Conservation (phyloP, 2,329 filamentous ascomycete genomes). For the Chrysoporthe cubensis region DNA sequence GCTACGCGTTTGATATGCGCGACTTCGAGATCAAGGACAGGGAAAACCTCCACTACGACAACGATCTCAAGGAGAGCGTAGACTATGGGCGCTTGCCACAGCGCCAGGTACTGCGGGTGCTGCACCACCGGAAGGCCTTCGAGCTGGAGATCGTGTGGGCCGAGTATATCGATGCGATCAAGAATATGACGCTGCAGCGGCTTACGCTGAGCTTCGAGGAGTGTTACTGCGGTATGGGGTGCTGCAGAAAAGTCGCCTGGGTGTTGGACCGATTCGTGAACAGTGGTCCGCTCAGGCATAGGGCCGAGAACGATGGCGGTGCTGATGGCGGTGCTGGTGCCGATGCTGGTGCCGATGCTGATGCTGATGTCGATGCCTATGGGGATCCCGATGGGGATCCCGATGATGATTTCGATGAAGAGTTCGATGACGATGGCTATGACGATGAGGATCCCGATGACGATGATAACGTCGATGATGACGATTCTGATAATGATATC, state of each 20-base stretch:
- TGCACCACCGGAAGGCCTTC: conserved; percentile 11
- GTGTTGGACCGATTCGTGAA: conserved; percentile 10
- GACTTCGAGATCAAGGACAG: conserved; percentile 8
- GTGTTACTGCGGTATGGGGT: conserved; percentile 19
- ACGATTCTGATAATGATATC: no score
- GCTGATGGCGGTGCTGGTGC: neutral
- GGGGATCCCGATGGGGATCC: no score
- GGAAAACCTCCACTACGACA: neutral
- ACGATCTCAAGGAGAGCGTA: neutral
- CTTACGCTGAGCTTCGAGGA: conserved; percentile 18
- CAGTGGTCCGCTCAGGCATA: conserved; percentile 1
- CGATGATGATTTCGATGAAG: no score
- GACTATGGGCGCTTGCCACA: neutral
- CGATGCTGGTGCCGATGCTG: no score
- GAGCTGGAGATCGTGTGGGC: conserved; percentile 10
- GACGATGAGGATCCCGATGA: no score
- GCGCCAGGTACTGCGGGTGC: neutral
- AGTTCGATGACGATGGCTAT: no score
- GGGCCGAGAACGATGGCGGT: neutral
- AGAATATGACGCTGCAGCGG: conserved; percentile 20
- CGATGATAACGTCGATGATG: no score
- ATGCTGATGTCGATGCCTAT: no score
- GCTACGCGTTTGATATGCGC: conserved; percentile 26
- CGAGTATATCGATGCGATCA: conserved; percentile 19
- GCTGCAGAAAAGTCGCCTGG: conserved; percentile 24